phyloP scores from a whole-genome alignment of 177 flowering plant species.

The Telopea speciosissima region DNA sequence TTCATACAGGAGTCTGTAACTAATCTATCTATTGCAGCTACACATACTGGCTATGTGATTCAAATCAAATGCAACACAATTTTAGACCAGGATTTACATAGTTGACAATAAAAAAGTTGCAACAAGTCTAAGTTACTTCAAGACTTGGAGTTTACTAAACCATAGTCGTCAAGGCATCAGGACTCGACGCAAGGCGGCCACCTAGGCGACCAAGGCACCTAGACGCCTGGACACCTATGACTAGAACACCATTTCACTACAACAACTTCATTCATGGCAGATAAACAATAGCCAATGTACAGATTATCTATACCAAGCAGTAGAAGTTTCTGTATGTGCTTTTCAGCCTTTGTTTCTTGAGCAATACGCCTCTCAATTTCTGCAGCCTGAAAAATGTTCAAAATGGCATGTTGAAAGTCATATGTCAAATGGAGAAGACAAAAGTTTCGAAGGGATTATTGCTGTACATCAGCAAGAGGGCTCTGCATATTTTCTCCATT shows the following conservation, averaged over 20 bases:
- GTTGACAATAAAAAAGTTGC: no score
- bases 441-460: neutral
- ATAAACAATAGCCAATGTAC: neutral
- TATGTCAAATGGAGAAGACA: neutral
- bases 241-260: no score
- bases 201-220: no score
- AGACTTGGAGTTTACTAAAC: no score
- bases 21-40: neutral
- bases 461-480: neutral
- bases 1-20: no score
- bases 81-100: no score
- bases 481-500: neutral
- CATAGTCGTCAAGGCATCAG: no score
- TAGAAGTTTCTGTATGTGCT: constrained; percentile 87
- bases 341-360: constrained; percentile 90
- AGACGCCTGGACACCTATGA: no score
- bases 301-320: constrained; percentile 58
- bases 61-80: neutral
- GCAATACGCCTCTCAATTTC: constrained; percentile 93
- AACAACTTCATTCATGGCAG: neutral
- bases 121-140: no score
- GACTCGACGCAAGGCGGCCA: no score
- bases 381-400: constrained; percentile 51
- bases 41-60: neutral
- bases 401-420: neutral